These are phyloP conservation scores for Penicillium coffeae DNA, from an alignment of 495 filamentous ascomycete genomes.

Conservation along the genomic window DNA sequence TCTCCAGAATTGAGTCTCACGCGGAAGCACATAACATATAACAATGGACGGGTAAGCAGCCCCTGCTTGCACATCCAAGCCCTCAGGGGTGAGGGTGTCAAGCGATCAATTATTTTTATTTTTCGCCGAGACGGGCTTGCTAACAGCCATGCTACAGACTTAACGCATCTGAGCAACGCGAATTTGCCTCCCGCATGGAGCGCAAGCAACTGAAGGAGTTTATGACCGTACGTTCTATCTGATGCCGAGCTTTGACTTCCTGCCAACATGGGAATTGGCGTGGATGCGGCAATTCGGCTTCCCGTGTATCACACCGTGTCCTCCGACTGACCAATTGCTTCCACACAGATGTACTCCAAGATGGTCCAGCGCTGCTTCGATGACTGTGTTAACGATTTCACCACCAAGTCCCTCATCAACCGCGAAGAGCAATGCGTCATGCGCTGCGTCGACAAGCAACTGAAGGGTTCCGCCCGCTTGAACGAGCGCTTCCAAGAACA, in stretches of 20 bases:
- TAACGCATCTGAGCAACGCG: constrained; percentile 77
- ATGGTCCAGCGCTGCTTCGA: constrained; percentile 95
- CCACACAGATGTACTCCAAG: constrained; percentile 84
- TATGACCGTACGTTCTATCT: constrained; percentile 74
- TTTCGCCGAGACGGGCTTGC: too few relatives aligned
- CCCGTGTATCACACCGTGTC: neutral
- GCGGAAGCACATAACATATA: neutral
- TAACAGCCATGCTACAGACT: constrained; percentile 43
- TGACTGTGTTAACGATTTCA: constrained; percentile 97
- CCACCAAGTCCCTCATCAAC: constrained; percentile 82
- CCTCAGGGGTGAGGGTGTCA: neutral
- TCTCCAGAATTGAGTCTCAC: neutral
- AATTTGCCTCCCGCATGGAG: constrained; percentile 89
- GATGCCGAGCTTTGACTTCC: too few relatives aligned
- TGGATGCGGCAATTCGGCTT: neutral
- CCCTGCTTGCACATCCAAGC: neutral
- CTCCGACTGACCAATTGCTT: constrained; percentile 1
- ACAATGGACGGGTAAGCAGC: constrained; percentile 43
- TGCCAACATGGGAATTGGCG: too few relatives aligned
- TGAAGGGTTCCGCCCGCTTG: constrained; percentile 80
- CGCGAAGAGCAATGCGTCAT: constrained; percentile 87
- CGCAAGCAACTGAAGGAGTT: constrained; percentile 98
- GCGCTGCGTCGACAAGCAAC: constrained; percentile 91
- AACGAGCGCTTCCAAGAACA: constrained; percentile 92
- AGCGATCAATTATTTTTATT: neutral